Base-by-base conservation (phyloP, 768 basidiomycete species). In the Mycena pura region DNA sequence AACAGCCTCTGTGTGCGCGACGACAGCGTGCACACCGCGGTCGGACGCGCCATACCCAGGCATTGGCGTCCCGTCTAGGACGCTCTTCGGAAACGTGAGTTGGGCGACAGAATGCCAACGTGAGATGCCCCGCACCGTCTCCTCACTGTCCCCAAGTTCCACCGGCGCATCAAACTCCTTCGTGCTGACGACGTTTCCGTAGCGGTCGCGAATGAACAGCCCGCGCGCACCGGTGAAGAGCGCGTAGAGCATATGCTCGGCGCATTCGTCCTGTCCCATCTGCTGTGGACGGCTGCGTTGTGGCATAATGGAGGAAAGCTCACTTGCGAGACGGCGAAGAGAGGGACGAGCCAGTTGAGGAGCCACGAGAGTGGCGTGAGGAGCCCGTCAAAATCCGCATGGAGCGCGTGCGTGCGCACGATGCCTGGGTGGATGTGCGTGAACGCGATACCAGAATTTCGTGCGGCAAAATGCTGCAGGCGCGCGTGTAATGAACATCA, bases 241-340 rank as follows among this genome's bases (percentile, higher is more conserved):
- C 13, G 65, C 68, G 49, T 62, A 64, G 25, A 68, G 55, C 68
- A 68, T 68, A 47, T 64, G 57, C 32, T 68, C 62, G 2, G 64
- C 68, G 29, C 40, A 54, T 13, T 48, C 47, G n/a, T 51, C 47
- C 63, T 64, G n/a, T n/a, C n/a, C n/a, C n/a, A n/a, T n/a, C n/a
- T n/a, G n/a, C n/a, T n/a, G n/a, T n/a, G n/a, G n/a, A n/a, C n/a
- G n/a, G n/a, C n/a, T n/a, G n/a, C n/a, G n/a, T n/a, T n/a, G n/a
- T n/a, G n/a, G n/a, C n/a, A n/a, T 5, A 8, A 24, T 6, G 43
- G n/a, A 44, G 15, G 11, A 44, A 27, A 27, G 21, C 24, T 8
- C 6, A 36, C 54, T 41, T 54, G 40, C 4, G 40, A 32, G 17
- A 54, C 21, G 14, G 40, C 19, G 21, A 40, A 13, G 17, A 40